Conservation (phyloP, 306 rosid species). For the Pyrus bretschneideri region DNA sequence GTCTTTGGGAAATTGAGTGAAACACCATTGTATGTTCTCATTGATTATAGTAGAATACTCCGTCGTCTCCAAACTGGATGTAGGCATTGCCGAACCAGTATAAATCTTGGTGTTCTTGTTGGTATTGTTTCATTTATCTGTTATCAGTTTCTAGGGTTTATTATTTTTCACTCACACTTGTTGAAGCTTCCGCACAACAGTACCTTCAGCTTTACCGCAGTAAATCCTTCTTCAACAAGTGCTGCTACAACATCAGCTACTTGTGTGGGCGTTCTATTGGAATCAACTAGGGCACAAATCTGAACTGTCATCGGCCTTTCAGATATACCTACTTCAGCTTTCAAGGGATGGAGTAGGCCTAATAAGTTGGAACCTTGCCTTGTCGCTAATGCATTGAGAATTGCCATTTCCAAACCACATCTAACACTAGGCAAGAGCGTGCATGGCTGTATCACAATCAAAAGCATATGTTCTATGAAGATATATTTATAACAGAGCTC, state of each 20-base stretch:
- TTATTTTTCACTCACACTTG: too few relatives aligned
- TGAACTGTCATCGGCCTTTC: slow-evolving; percentile 37
- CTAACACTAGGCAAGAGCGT: slow-evolving; percentile 90
- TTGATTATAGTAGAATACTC: too few relatives aligned
- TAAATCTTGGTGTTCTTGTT: too few relatives aligned
- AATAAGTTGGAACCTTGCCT: slow-evolving; percentile 54
- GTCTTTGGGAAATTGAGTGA: too few relatives aligned
- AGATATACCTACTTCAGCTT: slow-evolving; percentile 26
- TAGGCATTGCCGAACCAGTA: too few relatives aligned
- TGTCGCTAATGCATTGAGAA: slow-evolving; percentile 76
- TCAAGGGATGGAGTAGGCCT: slow-evolving; percentile 42
- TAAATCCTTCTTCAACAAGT: slow-evolving; percentile 73
- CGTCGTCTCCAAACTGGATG: too few relatives aligned
- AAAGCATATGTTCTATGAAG: neutral
- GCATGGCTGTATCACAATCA: slow-evolving; percentile 50
- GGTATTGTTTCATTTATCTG: too few relatives aligned
- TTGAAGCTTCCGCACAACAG: too few relatives aligned
- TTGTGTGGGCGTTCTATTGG: slow-evolving; percentile 60
- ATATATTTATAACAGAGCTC: neutral
- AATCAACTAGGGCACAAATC: slow-evolving; percentile 75
- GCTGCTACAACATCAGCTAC: slow-evolving; percentile 62
- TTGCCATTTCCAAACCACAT: slow-evolving; percentile 99
- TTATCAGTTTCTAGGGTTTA: too few relatives aligned
- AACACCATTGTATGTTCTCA: too few relatives aligned
- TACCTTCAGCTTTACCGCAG: slow-evolving; percentile 82